phyloP scores from a whole-genome alignment of 1,139 yeast genomes.

The Candida labiduridarum region DNA sequence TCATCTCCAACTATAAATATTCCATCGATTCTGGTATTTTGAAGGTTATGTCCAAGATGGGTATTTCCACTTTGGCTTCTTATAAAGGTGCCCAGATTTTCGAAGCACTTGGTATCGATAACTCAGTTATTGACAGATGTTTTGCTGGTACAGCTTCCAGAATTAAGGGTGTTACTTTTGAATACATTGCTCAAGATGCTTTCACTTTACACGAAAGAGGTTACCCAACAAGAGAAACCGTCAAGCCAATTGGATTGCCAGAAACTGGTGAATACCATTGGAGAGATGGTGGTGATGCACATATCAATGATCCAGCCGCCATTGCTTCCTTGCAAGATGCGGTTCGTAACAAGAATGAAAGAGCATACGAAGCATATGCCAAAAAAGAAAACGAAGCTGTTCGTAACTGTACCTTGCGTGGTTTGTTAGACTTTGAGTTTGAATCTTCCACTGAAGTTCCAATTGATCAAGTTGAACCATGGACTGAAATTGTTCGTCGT shows the following conservation, averaged over 20 bases:
- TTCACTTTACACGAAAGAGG: constrained; percentile 92
- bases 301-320: constrained; percentile 91
- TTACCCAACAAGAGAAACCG: constrained; percentile 74
- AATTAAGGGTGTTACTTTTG: constrained; percentile 93
- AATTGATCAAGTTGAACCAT: constrained; percentile 96
- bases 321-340: constrained; percentile 96
- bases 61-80: constrained; percentile 95
- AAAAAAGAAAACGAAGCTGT: constrained; percentile 91
- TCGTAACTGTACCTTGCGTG: constrained; percentile 90
- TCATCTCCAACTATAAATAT: constrained; percentile 75
- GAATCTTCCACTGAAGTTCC: constrained; percentile 76
- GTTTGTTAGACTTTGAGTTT: constrained; percentile 86
- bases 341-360: constrained; percentile 91
- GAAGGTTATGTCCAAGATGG: constrained; percentile 99
- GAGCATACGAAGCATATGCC: constrained; percentile 87
- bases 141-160: constrained; percentile 98
- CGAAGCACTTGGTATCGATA: constrained; percentile 95
- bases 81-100: constrained; percentile 99
- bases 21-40: constrained; percentile 89
- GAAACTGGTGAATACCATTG: constrained; percentile 98
- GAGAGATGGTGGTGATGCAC: constrained; percentile 98
- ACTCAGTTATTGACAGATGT: constrained; percentile 92
- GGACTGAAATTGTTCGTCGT: constrained; percentile 98
- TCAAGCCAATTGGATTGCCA: constrained; percentile 75
- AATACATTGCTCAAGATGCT: constrained; percentile 95